Conservation (phyloP, 139 green algal species). For the Edaphochlamys debaryana region DNA sequence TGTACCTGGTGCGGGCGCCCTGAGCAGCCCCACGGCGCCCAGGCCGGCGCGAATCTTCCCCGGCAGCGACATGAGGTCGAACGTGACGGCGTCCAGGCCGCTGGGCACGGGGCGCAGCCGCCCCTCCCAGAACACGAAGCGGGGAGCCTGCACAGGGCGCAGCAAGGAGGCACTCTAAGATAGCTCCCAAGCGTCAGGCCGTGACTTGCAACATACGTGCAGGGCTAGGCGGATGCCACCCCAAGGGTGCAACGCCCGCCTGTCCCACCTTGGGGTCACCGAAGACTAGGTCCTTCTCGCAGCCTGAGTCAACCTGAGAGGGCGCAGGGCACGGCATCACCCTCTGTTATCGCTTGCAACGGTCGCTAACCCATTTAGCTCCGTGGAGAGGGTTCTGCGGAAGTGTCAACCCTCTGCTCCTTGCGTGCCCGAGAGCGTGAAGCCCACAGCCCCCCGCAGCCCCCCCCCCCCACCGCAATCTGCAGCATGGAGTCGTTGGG, state of each 20-base stretch:
- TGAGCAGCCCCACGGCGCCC: slow-evolving; percentile 89
- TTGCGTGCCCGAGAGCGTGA: too few relatives aligned
- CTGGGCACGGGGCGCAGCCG: slow-evolving; percentile 87
- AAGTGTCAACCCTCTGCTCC: too few relatives aligned
- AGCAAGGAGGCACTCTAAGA: too few relatives aligned
- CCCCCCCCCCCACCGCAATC: slow-evolving; percentile 79
- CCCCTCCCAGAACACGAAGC: slow-evolving; percentile 97
- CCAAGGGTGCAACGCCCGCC: neutral
- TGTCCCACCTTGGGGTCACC: slow-evolving; percentile 71
- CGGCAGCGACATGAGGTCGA: slow-evolving; percentile 89
- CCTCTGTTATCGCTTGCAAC: too few relatives aligned
- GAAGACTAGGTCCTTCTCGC: slow-evolving; percentile 89
- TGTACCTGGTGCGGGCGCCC: slow-evolving; percentile 69
- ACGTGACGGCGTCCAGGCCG: slow-evolving; percentile 87
- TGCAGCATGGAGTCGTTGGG: slow-evolving; percentile 95
- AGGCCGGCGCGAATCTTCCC: slow-evolving; percentile 98
- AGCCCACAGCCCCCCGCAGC: too few relatives aligned
- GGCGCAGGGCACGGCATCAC: neutral
- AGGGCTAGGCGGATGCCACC: too few relatives aligned
- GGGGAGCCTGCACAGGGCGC: slow-evolving; percentile 67
- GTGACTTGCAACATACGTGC: too few relatives aligned
- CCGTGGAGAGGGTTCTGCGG: too few relatives aligned
- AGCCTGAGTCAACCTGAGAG: slow-evolving; percentile 84
- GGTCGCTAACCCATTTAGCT: too few relatives aligned
- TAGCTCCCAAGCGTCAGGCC: too few relatives aligned